These are phyloP conservation scores for Papiliotrema flavescens DNA, from an alignment of 1,284 basidiomycete genomes.

Conservation along the genomic window DNA sequence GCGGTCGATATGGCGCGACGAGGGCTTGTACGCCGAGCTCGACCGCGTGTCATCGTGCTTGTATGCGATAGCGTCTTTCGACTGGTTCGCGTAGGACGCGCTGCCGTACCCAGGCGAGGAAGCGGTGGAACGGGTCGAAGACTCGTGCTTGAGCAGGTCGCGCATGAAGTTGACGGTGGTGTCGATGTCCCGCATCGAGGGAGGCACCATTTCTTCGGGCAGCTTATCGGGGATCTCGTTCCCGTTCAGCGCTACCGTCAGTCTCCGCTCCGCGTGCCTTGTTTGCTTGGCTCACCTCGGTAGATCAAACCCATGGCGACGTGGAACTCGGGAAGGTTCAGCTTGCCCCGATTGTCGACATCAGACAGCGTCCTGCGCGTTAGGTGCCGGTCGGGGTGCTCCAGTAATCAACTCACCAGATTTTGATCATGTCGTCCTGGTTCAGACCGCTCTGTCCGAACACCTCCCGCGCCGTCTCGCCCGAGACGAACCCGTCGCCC, in stretches of 20 bases:
- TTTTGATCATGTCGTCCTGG: constrained; percentile 85
- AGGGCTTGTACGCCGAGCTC: constrained; percentile 69
- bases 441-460: constrained; percentile 91
- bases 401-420: constrained; percentile 83
- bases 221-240: constrained; percentile 83
- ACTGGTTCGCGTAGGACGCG: constrained; percentile 54
- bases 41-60: constrained; percentile 69
- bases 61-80: constrained; percentile 89
- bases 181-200: constrained; percentile 86
- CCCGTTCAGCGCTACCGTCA: constrained; percentile 72
- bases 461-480: constrained; percentile 82
- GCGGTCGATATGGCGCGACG: constrained; percentile 82
- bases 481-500: constrained; percentile 74
- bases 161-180: constrained; percentile 88
- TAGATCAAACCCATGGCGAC: constrained; percentile 99
- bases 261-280: not conserved
- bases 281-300: constrained; percentile 62
- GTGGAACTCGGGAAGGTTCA: constrained; percentile 95
- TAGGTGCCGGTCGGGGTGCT: too few relatives aligned
- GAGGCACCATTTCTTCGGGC: constrained; percentile 85
- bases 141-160: constrained; percentile 83
- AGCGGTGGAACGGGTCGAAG: constrained; percentile 55
- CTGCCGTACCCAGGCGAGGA: constrained; percentile 55
- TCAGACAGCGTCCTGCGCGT: constrained; percentile 76
- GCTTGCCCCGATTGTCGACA: constrained; percentile 82